These are phyloP conservation scores for Aspergillus unguis DNA, from an alignment of 2,329 filamentous ascomycete genomes.

Conservation along the genomic window DNA sequence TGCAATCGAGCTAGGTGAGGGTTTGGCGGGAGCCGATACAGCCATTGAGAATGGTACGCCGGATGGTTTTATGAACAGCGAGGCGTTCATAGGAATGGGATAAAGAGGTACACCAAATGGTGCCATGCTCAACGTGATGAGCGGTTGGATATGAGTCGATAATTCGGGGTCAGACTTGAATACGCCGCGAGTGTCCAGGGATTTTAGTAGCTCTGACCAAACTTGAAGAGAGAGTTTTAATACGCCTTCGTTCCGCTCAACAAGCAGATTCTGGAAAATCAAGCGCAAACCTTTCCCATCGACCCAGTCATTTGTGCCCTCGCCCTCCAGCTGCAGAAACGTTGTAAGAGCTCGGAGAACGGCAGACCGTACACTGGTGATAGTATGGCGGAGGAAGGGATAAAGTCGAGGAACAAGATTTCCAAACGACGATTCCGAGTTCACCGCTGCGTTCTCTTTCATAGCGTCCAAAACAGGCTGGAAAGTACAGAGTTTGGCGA, in stretches of 20 bases:
- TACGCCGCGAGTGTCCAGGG: slow-evolving; percentile 59
- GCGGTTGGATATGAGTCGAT: slow-evolving; percentile 68
- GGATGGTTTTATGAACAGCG: slow-evolving; percentile 88
- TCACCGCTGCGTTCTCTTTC: slow-evolving; percentile 79
- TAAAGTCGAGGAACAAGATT: slow-evolving; percentile 90
- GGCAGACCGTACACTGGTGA: slow-evolving; percentile 89
- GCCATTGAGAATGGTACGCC: slow-evolving; percentile 70
- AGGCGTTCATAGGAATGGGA: slow-evolving; percentile 86
- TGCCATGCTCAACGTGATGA: slow-evolving; percentile 80
- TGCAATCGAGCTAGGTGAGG: slow-evolving; percentile 42
- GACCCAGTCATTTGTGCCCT: slow-evolving; percentile 82
- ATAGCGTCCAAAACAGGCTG: slow-evolving; percentile 88
- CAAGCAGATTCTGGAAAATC: slow-evolving; percentile 90
- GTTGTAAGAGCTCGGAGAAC: slow-evolving; percentile 90
- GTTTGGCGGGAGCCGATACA: slow-evolving; percentile 33
- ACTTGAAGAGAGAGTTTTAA: slow-evolving; percentile 80
- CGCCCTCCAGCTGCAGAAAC: slow-evolving; percentile 80
- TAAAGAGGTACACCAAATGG: slow-evolving; percentile 89
- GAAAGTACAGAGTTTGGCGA: slow-evolving; percentile 94
- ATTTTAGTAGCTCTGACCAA: slow-evolving; percentile 74
- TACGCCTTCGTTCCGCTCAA: slow-evolving; percentile 83
- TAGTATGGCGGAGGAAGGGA: slow-evolving; percentile 93
- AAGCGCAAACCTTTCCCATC: slow-evolving; percentile 83
- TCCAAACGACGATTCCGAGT: slow-evolving; percentile 85
- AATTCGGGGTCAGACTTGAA: slow-evolving; percentile 70